phyloP scores from a whole-genome alignment of 2,329 filamentous ascomycete genomes.

The Bipolaris sorokiniana region DNA sequence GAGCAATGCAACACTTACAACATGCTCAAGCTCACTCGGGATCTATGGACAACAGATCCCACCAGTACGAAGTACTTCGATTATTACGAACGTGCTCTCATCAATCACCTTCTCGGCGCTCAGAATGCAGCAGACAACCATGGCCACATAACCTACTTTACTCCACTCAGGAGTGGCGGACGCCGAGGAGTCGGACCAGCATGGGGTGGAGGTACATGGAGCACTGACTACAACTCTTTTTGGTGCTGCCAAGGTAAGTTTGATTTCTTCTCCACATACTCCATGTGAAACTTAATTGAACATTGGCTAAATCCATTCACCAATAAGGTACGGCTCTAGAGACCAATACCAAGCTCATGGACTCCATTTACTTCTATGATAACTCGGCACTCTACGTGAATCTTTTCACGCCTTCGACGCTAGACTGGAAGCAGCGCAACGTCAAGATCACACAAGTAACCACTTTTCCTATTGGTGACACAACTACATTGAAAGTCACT shows the following conservation, averaged over 20 bases:
- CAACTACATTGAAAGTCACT: slow-evolving; percentile 48
- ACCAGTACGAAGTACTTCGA: slow-evolving; percentile 56
- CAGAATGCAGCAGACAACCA: slow-evolving; percentile 55
- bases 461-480: slow-evolving; percentile 52
- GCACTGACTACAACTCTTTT: slow-evolving; percentile 60
- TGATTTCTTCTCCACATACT: background rate
- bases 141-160: slow-evolving; percentile 62
- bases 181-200: slow-evolving; percentile 58
- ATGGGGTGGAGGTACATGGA: slow-evolving; percentile 61
- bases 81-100: slow-evolving; percentile 59
- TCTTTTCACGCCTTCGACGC: slow-evolving; percentile 56
- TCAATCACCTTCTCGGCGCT: slow-evolving; percentile 60
- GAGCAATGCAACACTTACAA: slow-evolving; percentile 64
- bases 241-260: slow-evolving; percentile 55
- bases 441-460: slow-evolving; percentile 55
- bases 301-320: background rate
- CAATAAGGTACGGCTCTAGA: slow-evolving; percentile 58
- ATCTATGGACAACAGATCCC: slow-evolving; percentile 57
- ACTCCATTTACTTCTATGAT: slow-evolving; percentile 60
- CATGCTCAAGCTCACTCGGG: slow-evolving; percentile 62
- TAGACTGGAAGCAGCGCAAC: slow-evolving; percentile 53
- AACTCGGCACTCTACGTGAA: slow-evolving; percentile 56
- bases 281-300: background rate
- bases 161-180: slow-evolving; percentile 57
- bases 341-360: slow-evolving; percentile 61